Base-by-base conservation (phyloP, 75 land plant genomes). In the Pinus tabuliformis region DNA sequence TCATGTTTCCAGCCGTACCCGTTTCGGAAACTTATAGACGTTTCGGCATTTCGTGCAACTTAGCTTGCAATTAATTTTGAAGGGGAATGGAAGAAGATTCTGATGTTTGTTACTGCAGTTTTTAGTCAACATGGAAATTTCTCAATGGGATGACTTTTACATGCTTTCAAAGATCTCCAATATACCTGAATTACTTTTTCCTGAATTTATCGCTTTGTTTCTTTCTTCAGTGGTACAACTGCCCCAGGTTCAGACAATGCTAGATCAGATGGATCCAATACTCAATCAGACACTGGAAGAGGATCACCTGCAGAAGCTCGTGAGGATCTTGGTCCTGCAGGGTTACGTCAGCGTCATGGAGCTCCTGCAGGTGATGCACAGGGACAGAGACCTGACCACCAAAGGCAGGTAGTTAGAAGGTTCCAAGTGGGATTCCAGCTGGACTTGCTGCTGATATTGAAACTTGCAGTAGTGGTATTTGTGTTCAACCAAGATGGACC, bases 401-500 rank as follows among this genome's bases (percentile, higher is more conserved):
- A 89, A 80, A 85, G 95, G 76, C 96, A 87, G 78, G 82, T 92
- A 75, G 93, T 91, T 3, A 82, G 98, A 68, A 89, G 98, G 82
- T 92, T 97, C 70, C 99, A 89, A 78, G 86, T 97, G 82, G 98
- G 88, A 24, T 78, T 97, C 71, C 96, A 97, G 76, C 76, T 97
- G 58, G 99, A 97, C 82, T 74, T 97, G 85, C 73, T 86, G 75
- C 93, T 97, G 4, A 87, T 97, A 22, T 62, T 97, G 63, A 97
- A 97, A 89, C 88, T 97, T 77, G 94, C 89, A 28, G 90, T 90
- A 37, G 85, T 97, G 37, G 89, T 97, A 12, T 95, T 95, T 77
- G 78, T 97, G 58, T 89, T 97, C 79, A 92, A 88, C 83, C 99
- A 97, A 91, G 96, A 97, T 78, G 99, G 99, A 63, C 95, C 99